Evolutionary conservation across 495 filamentous ascomycete species (phyloP), one percentile per base, ranked within the genome.

Genomic region (Hypoxylon intermedium): DNA sequence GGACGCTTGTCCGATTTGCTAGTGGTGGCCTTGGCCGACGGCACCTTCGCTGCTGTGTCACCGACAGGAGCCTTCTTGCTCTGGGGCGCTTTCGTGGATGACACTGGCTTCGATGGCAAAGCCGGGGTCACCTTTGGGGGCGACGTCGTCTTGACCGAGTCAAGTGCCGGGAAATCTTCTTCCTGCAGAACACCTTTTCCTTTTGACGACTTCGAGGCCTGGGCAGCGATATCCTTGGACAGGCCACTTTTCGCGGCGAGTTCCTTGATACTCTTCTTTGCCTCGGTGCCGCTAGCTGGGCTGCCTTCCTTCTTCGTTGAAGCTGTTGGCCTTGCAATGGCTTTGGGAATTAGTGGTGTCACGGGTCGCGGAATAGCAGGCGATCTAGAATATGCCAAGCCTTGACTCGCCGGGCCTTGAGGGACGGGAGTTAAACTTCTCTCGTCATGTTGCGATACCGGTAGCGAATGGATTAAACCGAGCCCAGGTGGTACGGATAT

Each of bases 401-500:
- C 38, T 54, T 46, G 68, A 46, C 42, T 23, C 33, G 34, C 26
- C 48, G 53, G 63, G 6, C 46, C 55, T 18, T 55, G 59, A 6
- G 46, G 50, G 12, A 52, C 23, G 5, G 66, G 66, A 16, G 53
- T 69, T 30, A 60, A 54, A 13, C 23, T 47, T 12, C 59, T 58
- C n/a, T 61, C 62, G 13, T 1, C 9, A 24, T 28, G n/a, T 24
- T 52, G 40, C 5, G 37, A n/a, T n/a, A n/a, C 41, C 30, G 77
- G 72, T 53, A 87, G 84, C 2, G 75, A 70, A 47, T 82, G 82
- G 3, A 82, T 79, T 9, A 85, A 68, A 11, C 82, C 82, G 37
- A 91, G 82, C 0, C 88, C 89, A 19, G 89, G 88, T 28, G 88
- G 88, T 7, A 88, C 73, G 1, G 79, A 80, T 2, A 84, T 86